Base-by-base conservation (phyloP, 495 filamentous ascomycete species). In the Parmelia sp. region DNA sequence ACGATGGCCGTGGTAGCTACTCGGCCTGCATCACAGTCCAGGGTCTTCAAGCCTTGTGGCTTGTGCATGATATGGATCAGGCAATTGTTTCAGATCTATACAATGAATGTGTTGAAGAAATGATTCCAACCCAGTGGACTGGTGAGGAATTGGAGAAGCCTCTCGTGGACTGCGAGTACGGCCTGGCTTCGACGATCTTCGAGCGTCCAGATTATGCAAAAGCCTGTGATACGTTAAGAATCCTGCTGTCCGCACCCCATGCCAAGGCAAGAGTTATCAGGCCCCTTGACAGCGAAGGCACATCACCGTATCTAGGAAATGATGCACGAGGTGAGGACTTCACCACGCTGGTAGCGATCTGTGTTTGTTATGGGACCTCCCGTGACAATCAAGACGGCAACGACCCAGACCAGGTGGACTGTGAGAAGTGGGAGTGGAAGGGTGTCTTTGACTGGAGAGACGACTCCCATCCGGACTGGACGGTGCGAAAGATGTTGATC, bases 401-500 rank as follows among this genome's bases (percentile, higher is more conserved):
- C 2, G 33, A 14, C 5, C 21, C 25, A 3, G 12, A 31, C 6
- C 15, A 51, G 2, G 31, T n/a, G 7, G 55, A 59, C 23, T 1
- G 15, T 15, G 40, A 58, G 6, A 23, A 47, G 53, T 69, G 67
- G 67, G 27, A 64, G 29, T 69, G 67, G 67, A 39, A 62, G 35
- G 60, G 61, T 11, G 55, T 69, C 36, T 64, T 60, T 59, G 60
- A 67, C 37, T 69, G 67, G 67, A 45, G 44, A 40, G 61, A 45
- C 42, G 60, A 49, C 42, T 33, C 42, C 25, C 51, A 68, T 17
- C 67, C 67, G 27, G 59, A 49, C 9, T 68, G 64, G 64, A 36
- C 6, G 31, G 17, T 65, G 29, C 33, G 33, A 29, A 55, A 67
- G 19, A 58, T 67, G 53, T 37, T 56, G 45, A 42, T 66, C n/a